phyloP scores from a whole-genome alignment of 352 stramenopile genomes.

The Phytophthora melonis region DNA sequence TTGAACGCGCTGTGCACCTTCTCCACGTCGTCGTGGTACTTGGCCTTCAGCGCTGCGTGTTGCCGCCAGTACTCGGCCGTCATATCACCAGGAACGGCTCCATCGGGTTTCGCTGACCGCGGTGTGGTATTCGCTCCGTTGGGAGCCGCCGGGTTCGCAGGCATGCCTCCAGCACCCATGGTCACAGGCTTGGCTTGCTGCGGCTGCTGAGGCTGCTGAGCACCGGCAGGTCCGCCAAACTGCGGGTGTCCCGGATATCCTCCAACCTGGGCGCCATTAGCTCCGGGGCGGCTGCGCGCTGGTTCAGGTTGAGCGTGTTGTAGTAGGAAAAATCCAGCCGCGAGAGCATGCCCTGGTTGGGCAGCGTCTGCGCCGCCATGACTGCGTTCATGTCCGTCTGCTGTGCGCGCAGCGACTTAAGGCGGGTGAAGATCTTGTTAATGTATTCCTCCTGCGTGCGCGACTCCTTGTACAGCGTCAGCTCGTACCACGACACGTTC shows the following conservation, averaged over 20 bases:
- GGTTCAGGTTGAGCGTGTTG: slow-evolving; percentile 67
- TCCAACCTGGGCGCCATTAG: slow-evolving; percentile 40
- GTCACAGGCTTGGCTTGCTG: slow-evolving; percentile 25
- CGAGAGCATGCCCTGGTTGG: slow-evolving; percentile 78
- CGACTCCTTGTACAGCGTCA: slow-evolving; percentile 87
- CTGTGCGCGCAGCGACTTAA: slow-evolving; percentile 80
- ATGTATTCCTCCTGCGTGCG: slow-evolving; percentile 89
- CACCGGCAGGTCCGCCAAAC: slow-evolving; percentile 30
- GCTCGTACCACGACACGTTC: slow-evolving; percentile 89
- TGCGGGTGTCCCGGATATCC: slow-evolving; percentile 55
- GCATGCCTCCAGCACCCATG: slow-evolving; percentile 30
- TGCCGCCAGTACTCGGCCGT: slow-evolving; percentile 82
- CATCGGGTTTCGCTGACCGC: slow-evolving; percentile 28
- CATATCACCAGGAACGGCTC: slow-evolving; percentile 47
- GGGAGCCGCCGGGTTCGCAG: slow-evolving; percentile 33
- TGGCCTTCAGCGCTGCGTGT: slow-evolving; percentile 77
- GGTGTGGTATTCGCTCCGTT: slow-evolving; percentile 36
- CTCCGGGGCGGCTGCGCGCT: slow-evolving; percentile 39
- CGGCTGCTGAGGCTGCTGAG: slow-evolving; percentile 27
- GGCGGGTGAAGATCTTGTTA: slow-evolving; percentile 88
- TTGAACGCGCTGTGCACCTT: slow-evolving; percentile 89
- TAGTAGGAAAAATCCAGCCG: slow-evolving; percentile 83
- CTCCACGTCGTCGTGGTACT: slow-evolving; percentile 86
- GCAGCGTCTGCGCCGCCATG: slow-evolving; percentile 67
- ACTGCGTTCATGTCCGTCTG: slow-evolving; percentile 78